Evolutionary conservation across 2,329 filamentous ascomycete genomes (phyloP), one percentile per base, ranked within the genome.

Genomic region (Sporothrix pseudoabietina): DNA sequence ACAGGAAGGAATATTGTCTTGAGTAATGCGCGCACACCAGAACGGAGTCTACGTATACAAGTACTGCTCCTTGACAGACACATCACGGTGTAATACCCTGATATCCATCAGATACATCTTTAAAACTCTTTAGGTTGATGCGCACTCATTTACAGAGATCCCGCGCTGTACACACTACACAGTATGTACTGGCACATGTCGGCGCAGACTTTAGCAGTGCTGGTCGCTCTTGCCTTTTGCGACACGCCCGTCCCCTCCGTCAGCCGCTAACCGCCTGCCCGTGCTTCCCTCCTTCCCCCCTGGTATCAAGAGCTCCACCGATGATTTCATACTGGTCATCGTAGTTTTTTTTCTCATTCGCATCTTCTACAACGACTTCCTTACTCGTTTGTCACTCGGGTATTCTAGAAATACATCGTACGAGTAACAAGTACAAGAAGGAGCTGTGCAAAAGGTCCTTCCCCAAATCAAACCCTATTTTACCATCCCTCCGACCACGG

Each of bases 301-400:
- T 49, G 55, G 55, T 26, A 35, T 69, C 47, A 32, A 39, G 65
- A 66, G 63, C 52, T 68, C 72, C 72, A 73, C 72, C 39, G n/a
- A 49, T 68, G 71, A 72, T 68, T 68, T 72, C 71, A 68, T 71
- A 55, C 39, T 54, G 41, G 52, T 59, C 69, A 71, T 66, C 22
- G 39, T 12, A 1, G 1, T 26, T 54, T 70, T 55, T 73, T 70
- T 41, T 61, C n/a, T 70, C n/a, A 22, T 14, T 70, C n/a, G 22
- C 47, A 44, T 65, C 30, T 54, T 49, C 16, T 19, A 47, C 10
- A 39, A 55, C 10, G 35, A 55, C 49, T 39, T 41, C 12, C 41
- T 44, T 66, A 39, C 39, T 26, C 39, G n/a, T 26, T 22, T 12
- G 22, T 47, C n/a, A 26, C n/a, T 35, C 35, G 9, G 35, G 1